Evolutionary conservation across 2,329 filamentous ascomycete species (phyloP), one percentile per base, ranked within the genome.

Genomic region (Claviceps pazoutovae): DNA sequence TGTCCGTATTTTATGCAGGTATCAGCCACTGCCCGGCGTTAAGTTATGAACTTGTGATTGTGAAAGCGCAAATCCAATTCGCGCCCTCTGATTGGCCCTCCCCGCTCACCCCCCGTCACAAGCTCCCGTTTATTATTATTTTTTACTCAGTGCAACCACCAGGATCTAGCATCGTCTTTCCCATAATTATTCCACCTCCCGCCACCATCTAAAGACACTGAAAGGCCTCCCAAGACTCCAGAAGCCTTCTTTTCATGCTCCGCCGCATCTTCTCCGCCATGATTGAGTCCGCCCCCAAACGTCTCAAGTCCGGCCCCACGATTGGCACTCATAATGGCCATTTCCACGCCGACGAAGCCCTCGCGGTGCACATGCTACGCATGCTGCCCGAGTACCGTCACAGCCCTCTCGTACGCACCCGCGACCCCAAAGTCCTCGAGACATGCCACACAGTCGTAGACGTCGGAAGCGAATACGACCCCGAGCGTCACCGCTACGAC

Each of bases 321-420:
- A 94, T 96, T 66, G 93, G 90, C 64, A 98, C 93, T 34, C 93
- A 98, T 79, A 96, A 85, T 72, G 93, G 93, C 60, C 89, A 96
- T 75, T 98, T 98, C 78, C 93, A 98, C 74, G 93, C 93, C 67
- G 93, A 98, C 69, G 93, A 98, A 74, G 91, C 93, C 55, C 82
- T 98, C 44, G 93, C 93, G 53, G 90, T 98, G 57, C 89, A 95
- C 75, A 88, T 98, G 76, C 86, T 98, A 60, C 88, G 89, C 58
- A 79, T 86, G 53, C 84, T 97, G 17, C 91, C 93, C 21, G 72
- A 83, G 54, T 98, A 97, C 74, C 68, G 75, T 52, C 71, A 77
- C 59, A 83, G 88, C 26, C 66, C 75, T 44, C 84, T 98, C 44
- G 75, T 95, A 49, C 89, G 93, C 60, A 95, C 90, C 47, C 86